Base-by-base conservation (phyloP, 2,329 filamentous ascomycete genomes). In the Lachnellula arida region DNA sequence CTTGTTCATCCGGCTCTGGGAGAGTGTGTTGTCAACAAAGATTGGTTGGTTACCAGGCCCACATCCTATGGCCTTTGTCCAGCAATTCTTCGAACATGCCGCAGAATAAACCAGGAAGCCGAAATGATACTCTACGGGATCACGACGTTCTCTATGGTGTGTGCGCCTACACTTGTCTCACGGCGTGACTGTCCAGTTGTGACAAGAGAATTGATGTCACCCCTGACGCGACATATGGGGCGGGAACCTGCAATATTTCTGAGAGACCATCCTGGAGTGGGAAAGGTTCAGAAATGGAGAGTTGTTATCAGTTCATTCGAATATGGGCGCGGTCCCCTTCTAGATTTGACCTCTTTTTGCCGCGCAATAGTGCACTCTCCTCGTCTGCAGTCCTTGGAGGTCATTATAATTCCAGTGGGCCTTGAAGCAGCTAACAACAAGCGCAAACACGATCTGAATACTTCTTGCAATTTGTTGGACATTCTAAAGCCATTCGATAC, bases 91-190 rank as follows among this genome's bases (percentile, higher is more conserved):
- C 34, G 52, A 48, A 32, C 50, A 5, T 56, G 51, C 17, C 50
- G 11, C 1, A 22, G 49, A 15, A 42, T 59, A 15, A 22, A 55
- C 11, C n/a, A 14, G 0, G 58, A 60, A n/a, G 54, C 48, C 14
- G 40, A 17, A 68, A 63, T 69, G 8, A 65, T 78, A 14, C 68
- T 80, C 3, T 80, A 79, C 65, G 70, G 68, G 8, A 61, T 64
- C 6, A 76, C 78, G 62, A 70, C 68, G 28, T 80, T 79, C 70
- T 53, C 43, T 14, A 54, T 56, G 9, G 47, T 49, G 1, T 58
- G 58, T 15, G 17, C 11, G 15, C 35, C 35, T 1, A 12, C 11
- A 14, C 15, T 12, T 39, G 4, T 22, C 22, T 22, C 22, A 22
- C n/a, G n/a, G n/a, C n/a, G n/a, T n/a, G n/a, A n/a, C n/a, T n/a